Base-by-base conservation (phyloP, 2,329 filamentous ascomycete species). In the Cadophora sp. region DNA sequence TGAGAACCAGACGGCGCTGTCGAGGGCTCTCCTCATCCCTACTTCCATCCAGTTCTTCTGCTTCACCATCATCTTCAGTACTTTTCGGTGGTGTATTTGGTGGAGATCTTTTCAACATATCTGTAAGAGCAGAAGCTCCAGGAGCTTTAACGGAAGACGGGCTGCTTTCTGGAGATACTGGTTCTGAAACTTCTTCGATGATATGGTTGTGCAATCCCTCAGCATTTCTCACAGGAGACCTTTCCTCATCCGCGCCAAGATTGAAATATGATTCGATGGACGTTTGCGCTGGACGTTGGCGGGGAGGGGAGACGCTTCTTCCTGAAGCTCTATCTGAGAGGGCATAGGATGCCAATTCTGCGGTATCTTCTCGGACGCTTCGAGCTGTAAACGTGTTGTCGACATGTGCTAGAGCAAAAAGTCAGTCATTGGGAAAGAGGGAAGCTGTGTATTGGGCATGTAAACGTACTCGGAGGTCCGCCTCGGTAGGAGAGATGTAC, bases 331-430 rank as follows among this genome's bases (percentile, higher is more conserved):
- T 84, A 73, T 91, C 88, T 47, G 90, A 90, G 33, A 97, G 85
- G 59, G 93, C 89, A 77, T 94, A 93, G 20, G 88, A 93, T 51
- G 94, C 94, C 65, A 97, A 84, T 79, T 97, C 93, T 61, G 93
- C 92, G 2, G 94, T 96, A 76, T 96, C 91, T 79, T 96, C 90
- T 70, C 94, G 90, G 48, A 97, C 91, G 71, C 89, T 91, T 67
- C 89, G 88, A 41, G 92, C 91, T 78, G 92, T 92, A 73, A 92
- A 87, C 20, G 88, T 85, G 73, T 87, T 91, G 76, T 95, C 91
- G 79, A 87, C 76, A 20, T 84, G 83, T 47, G 81, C 84, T 87
- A 70, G 50, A 60, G 4, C 22, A 20, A 53, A 53, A n/a, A 36
- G 56, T 73, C 63, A 72, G 64, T 62, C 55, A 41, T 27, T 61